Base-by-base conservation (phyloP, 2,329 filamentous ascomycete species). In the Penicillium sp. region DNA sequence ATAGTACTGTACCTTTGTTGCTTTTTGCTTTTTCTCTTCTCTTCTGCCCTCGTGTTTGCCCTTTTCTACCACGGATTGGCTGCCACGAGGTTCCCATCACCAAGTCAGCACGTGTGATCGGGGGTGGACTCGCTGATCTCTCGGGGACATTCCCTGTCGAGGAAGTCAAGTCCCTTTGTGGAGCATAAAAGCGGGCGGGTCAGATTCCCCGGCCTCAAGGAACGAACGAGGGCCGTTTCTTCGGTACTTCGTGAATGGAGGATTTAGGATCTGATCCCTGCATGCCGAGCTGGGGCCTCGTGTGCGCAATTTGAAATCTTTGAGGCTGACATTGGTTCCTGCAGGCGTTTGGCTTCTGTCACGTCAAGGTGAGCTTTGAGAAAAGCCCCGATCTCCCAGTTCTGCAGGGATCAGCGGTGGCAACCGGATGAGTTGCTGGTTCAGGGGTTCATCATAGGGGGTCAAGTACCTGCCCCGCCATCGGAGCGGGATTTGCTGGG, bases 361-460 rank as follows among this genome's bases (percentile, higher is more conserved):
- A 33, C 27, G 32, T 39, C 35, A 36, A 25, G 15, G 10, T n/a
- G 10, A 15, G 26, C 30, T 13, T 5, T 8, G 26, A 35, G 27
- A 27, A 36, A 16, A 2, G 30, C 28, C 30, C 12, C 23, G 32
- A 37, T 22, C 26, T 5, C 5, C 26, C 25, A 33, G 29, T 15
- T n/a, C 22, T 45, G 45, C 35, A 49, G 28, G 12, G 48, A 52
- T 51, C 45, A 30, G 16, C 50, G 5, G n/a, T 38, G 14, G 20
- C 17, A 32, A 36, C 38, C 44, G 42, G 43, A 41, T 35, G 37
- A 12, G 18, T 32, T 30, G 26, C 31, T 36, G 37, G 26, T 45
- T 44, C 30, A 43, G 27, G 26, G 9, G 8, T 18, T 37, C 33
- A 17, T 38, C 12, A 35, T 41, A 32, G 38, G 39, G 29, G 38